These are phyloP conservation scores for Dendrothele bispora DNA, from an alignment of 768 basidiomycete genomes.

Conservation along the genomic window DNA sequence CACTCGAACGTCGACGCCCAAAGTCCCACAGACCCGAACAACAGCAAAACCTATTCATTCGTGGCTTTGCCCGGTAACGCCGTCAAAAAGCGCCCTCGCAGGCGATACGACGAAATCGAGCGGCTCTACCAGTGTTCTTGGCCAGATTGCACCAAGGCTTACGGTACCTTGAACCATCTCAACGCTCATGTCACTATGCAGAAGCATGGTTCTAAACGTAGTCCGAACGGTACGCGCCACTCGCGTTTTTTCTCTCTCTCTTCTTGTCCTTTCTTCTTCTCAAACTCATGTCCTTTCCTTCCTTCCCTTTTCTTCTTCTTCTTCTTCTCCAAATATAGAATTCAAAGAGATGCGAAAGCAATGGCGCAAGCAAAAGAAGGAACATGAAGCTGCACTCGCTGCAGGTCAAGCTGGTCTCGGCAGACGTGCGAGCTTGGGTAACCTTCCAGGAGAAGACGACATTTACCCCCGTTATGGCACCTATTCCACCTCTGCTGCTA, in stretches of 20 bases:
- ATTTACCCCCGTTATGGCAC: slow-evolving; percentile 2
- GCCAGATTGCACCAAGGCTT: slow-evolving; percentile 77
- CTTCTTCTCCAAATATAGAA: slow-evolving; percentile 50
- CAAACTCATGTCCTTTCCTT: slow-evolving; percentile 1
- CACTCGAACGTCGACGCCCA: slow-evolving; percentile 11
- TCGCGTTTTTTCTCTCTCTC: slow-evolving; percentile 8
- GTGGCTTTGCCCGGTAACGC: slow-evolving; percentile 79
- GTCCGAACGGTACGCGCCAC: slow-evolving; percentile 73
- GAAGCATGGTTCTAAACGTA: slow-evolving; percentile 88
- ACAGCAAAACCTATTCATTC: slow-evolving; percentile 80
- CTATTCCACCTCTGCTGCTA: slow-evolving; percentile 6
- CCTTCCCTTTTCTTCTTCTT: slow-evolving; percentile 1
- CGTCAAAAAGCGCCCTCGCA: slow-evolving; percentile 80
- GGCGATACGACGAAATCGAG: slow-evolving; percentile 94
- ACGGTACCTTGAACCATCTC: slow-evolving; percentile 94
- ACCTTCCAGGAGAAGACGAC: slow-evolving; percentile 4
- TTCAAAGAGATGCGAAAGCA: slow-evolving; percentile 97
- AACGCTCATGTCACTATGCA: slow-evolving; percentile 99
- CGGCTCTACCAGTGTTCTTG: slow-evolving; percentile 87
- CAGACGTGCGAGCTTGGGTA: background rate
- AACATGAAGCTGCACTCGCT: slow-evolving; percentile 33
- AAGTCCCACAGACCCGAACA: slow-evolving; percentile 36
- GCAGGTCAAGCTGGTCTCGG: slow-evolving; percentile 3
- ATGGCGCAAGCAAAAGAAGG: slow-evolving; percentile 94
- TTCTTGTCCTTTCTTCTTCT: slow-evolving; percentile 15